Base-by-base conservation (phyloP, 2,329 filamentous ascomycete species). In the Colletotrichum graminicola region DNA sequence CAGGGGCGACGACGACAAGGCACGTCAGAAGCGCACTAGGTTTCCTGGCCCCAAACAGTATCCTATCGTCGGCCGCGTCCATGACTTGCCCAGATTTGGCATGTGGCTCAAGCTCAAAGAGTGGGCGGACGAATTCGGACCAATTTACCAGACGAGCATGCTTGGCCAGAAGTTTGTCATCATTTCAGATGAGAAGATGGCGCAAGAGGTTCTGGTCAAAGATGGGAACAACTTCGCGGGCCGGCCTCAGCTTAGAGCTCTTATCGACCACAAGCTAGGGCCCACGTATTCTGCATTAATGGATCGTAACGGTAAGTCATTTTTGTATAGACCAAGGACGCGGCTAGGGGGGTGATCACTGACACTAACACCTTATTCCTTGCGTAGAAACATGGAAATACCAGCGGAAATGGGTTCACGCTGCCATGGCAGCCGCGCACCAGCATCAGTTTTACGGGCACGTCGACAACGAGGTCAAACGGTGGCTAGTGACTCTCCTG, bases 41-140 rank as follows among this genome's bases (percentile, higher is more conserved):
- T 84, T 87, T 62, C 84, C 85, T 0, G 85, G 85, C 0, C 85
- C 85, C 14, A 80, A 77, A 66, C 84, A 85, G 73, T 85, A 82
- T 64, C 85, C 85, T 49, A 75, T 87, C 29, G 77, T 87, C 23
- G 85, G 85, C 39, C 82, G 85, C 59, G 80, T 87, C 18, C 85
- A 86, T 73, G 85, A 87, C 71, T 74, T 87, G 1, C 82, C 85
- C 11, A 80, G 82, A 52, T 83, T 84, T 68, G 77, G 78, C 29
- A 78, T 86, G 76, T 87, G 85, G 85, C 81, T 85, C 74, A 87
- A 86, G 77, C 86, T 87, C 76, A 83, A 84, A 74, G 82, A 84
- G 73, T 85, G 83, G 83, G 82, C 81, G 16, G 80, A 83, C 62
- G 76, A 77, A 23, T 79, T 81, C 59, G 83, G 83, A 0, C 83